A percentile compares a stretch with the other conserved stretches of the same genome.
Conservation (phyloP, 352 stramenopile genomes). For the Thalassiosira hispida region DNA sequence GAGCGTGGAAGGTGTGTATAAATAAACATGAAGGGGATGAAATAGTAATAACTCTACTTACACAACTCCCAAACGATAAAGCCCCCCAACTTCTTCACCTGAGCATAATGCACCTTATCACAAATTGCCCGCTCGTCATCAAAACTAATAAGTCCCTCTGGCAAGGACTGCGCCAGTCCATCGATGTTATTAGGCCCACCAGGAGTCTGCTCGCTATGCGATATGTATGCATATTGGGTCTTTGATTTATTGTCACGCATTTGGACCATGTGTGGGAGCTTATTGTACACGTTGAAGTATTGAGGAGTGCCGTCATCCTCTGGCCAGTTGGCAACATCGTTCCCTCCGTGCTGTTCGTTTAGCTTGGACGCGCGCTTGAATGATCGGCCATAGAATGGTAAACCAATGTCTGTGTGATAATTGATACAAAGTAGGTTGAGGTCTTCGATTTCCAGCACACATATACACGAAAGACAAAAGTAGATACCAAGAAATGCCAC, state of each 20-base stretch:
- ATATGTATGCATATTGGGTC: constrained; percentile 52
- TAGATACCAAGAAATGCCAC: neutral
- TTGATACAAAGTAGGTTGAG: neutral
- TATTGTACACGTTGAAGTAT: constrained; percentile 44
- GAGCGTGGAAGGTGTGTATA: too few relatives aligned
- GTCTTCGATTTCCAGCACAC: neutral
- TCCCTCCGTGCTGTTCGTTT: constrained; percentile 38
- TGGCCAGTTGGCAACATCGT: constrained; percentile 41
- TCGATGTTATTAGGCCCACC: neutral
- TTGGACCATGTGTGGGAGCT: constrained; percentile 33
- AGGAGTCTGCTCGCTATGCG: neutral
- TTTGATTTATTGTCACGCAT: constrained; percentile 44
- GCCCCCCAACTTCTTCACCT: constrained; percentile 24
- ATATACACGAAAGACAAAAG: constrained; percentile 7
- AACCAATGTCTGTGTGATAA: constrained; percentile 13
- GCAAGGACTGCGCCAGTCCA: neutral
- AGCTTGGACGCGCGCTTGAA: constrained; percentile 40
- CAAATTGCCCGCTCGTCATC: constrained; percentile 49
- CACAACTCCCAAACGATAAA: constrained; percentile 58
- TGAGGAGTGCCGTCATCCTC: constrained; percentile 46
- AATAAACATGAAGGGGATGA: neutral
- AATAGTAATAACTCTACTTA: constrained; percentile 17
- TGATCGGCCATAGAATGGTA: constrained; percentile 45
- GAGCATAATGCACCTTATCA: constrained; percentile 47
- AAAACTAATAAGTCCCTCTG: constrained; percentile 40